phyloP scores from a whole-genome alignment of 192 early-diverging fungal species.

The Entophlyctis luteolus region DNA sequence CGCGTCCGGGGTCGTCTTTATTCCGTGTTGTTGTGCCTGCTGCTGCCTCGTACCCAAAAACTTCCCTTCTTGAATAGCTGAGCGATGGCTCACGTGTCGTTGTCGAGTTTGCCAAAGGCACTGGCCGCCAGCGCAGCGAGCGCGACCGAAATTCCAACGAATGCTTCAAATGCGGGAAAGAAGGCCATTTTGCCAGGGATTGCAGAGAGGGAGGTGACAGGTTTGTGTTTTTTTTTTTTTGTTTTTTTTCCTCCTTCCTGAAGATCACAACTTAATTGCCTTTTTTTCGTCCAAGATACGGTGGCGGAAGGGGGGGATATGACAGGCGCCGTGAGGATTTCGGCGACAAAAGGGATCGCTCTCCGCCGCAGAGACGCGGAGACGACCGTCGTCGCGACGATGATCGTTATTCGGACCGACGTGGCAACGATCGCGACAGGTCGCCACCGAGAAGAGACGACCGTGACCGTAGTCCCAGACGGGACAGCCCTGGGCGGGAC shows the following conservation, averaged over 20 bases:
- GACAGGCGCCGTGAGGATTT: no score
- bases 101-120: conserved; percentile 15
- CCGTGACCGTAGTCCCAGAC: conserved; percentile 43
- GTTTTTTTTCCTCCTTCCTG: neutral
- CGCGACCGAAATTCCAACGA: conserved; percentile 12
- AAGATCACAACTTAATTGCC: neutral
- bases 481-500: neutral
- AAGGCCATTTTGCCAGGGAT: conserved; percentile 16
- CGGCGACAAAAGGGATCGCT: no score
- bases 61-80: neutral
- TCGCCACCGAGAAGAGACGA: conserved; percentile 39
- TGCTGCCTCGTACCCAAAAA: neutral
- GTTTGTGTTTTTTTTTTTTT: no score
- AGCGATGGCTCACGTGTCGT: conserved; percentile 11
- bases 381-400: conserved; percentile 13
- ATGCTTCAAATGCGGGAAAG: conserved; percentile 18
- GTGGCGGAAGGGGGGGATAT: neutral
- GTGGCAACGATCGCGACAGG: conserved; percentile 19
- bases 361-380: no score
- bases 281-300: neutral
- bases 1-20: neutral
- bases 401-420: conserved; percentile 17
- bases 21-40: neutral
- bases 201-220: conserved; percentile 20
- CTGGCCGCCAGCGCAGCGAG: neutral